Conservation (phyloP, 2,329 filamentous ascomycete genomes). For the Hymenoscyphus fructigenus region DNA sequence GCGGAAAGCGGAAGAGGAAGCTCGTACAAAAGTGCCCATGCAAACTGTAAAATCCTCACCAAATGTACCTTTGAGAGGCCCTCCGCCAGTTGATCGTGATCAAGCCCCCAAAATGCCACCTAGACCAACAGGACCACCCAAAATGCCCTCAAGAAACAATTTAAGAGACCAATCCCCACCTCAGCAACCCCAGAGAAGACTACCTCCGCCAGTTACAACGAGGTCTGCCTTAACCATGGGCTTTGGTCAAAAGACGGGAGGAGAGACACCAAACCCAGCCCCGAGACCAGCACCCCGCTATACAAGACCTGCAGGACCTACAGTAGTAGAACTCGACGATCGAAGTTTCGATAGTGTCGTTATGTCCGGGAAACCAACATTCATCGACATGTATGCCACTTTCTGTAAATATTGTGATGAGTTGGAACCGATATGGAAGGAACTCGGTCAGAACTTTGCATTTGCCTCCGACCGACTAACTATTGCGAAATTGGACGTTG, state of each 20-base stretch:
- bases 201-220: constrained; percentile 25
- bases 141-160: constrained; percentile 49
- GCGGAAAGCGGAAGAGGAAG: constrained; percentile 43
- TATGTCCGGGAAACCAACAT: constrained; percentile 85
- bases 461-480: constrained; percentile 69
- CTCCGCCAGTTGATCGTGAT: constrained; percentile 27
- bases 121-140: constrained; percentile 45
- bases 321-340: constrained; percentile 80
- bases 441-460: constrained; percentile 74
- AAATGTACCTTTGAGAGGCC: constrained; percentile 34
- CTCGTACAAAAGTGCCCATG: constrained; percentile 37
- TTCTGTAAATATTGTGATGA: constrained; percentile 97
- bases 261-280: constrained; percentile 23
- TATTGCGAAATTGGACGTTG: constrained; percentile 91
- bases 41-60: constrained; percentile 42
- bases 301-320: constrained; percentile 16
- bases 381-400: constrained; percentile 97
- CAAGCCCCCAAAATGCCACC: constrained; percentile 31
- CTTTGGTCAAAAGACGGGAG: constrained; percentile 28
- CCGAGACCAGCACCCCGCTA: constrained; percentile 21
- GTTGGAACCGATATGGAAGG: constrained; percentile 86
- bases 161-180: constrained; percentile 27
- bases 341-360: constrained; percentile 88
- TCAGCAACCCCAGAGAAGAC: constrained; percentile 23
- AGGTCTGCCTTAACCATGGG: constrained; percentile 30